Base-by-base conservation (phyloP, 2,329 filamentous ascomycete species). In the Thermothelomyces thermophilus region DNA sequence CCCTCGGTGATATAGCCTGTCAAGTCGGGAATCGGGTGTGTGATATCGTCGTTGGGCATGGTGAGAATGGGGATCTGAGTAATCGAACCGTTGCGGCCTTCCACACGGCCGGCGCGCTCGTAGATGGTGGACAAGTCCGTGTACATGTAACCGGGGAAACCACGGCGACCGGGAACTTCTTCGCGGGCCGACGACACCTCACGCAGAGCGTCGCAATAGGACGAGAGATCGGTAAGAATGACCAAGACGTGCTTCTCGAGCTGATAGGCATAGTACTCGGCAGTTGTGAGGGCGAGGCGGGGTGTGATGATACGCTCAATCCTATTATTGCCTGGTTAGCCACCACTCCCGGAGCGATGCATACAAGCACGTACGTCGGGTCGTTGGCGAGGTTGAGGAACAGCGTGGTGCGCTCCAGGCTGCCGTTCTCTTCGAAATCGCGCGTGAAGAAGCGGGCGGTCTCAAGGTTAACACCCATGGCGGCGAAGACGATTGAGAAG, bases 81-180 rank as follows among this genome's bases (percentile, higher is more conserved):
- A 64, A 98, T 98, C 63, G 93, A 98, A 54, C 94, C 93, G 65
- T 97, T 96, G 62, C 94, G 87, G 62, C 94, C 94, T 65, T 89
- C 78, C 44, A 98, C 93, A 86, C 93, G 93, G 66, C 93, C 93
- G 62, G 93, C 93, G 75, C 93, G 90, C 74, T 98, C 93, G 78
- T 98, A 98, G 64, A 98, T 96, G 66, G 93, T 98, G 53, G 93
- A 96, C 83, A 98, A 87, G 82, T 98, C 94, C 61, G 93, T 98
- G 79, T 98, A 98, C 93, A 98, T 98, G 80, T 98, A 98, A 87
- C 93, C 93, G 47, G 93, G 93, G 76, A 93, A 98, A 80, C 93
- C 93, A 83, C 93, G 91, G 70, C 93, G 91, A 79, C 93, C 93
- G 35, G 93, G 93, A 37, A 98, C 93, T 83, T 98, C 93, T 79